Base-by-base conservation (phyloP, 441 rosid species). In the Gossypium davidsonii region DNA sequence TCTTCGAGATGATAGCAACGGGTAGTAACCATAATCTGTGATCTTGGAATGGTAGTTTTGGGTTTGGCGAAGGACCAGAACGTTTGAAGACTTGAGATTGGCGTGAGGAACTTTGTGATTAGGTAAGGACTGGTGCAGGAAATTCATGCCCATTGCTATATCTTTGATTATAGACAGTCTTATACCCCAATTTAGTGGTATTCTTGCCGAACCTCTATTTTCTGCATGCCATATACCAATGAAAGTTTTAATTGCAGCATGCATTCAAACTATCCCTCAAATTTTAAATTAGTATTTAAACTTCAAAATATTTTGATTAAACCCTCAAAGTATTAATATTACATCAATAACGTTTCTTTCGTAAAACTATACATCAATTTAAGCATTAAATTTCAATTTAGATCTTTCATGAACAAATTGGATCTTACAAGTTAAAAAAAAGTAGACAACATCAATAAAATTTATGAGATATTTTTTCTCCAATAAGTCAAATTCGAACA, bases 61-160 rank as follows among this genome's bases (percentile, higher is more conserved):
- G 72, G 48, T 51, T 25, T 80, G 60, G 6, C 67, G 66, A 34
- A 34, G 71, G 51, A 87, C 68, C 2, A 84, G 66, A 6, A 86
- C 76, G 28, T 86, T 86, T 34, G 89, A 78, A 7, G 90, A 85
- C 76, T 86, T 86, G 76, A 88, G 87, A 62, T 85, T 86, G 23
- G 81, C 88, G 63, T 88, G 92, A 2, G 92, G 86, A 6, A 81
- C 89, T 67, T 72, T 82, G 69, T 85, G 86, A 12, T 82, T 75
- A 44, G 84, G 79, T 8, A 86, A 71, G 56, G 82, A 71, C 56
- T 52, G 80, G 85, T 86, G 92, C 23, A 88, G 85, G 63, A 78
- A 85, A 42, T 74, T 73, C 70, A 83, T 51, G 1, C 79, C 88
- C 58, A 46, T 79, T 1, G 88, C 89, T 62, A 85, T 73, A 62